A percentile compares a stretch with the other conserved stretches of the same genome.
Evolutionary conservation across 1,284 basidiomycete genomes (phyloP).

Genomic region (Tilletiopsis washingtonensis): DNA sequence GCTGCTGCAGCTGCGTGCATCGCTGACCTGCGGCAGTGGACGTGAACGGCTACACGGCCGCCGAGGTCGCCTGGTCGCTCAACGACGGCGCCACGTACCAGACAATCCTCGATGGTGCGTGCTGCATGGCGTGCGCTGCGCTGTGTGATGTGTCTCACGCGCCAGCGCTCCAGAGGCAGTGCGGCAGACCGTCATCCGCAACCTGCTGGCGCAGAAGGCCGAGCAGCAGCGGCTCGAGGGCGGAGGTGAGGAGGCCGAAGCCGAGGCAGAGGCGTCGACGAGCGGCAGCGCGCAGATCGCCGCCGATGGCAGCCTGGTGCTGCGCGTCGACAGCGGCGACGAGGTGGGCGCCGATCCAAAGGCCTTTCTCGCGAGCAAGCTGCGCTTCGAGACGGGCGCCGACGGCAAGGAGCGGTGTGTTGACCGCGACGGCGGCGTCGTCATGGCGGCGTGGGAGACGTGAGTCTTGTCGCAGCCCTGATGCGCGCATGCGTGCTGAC

Average conservation of each 20-base stretch:
- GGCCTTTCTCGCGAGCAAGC: conserved; percentile 63
- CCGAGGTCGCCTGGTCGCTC: conserved; percentile 36
- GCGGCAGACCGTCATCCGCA: conserved; percentile 29
- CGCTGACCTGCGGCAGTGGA: conserved; percentile 31
- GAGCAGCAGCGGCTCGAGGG: too few species aligned
- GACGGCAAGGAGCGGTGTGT: conserved; percentile 73
- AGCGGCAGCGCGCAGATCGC: conserved; percentile 50
- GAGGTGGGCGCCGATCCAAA: conserved; percentile 55
- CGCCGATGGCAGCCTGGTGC: conserved; percentile 51
- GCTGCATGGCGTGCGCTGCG: too few species aligned
- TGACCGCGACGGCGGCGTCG: conserved; percentile 59
- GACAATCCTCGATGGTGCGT: conserved; percentile 26
- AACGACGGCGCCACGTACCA: conserved; percentile 31
- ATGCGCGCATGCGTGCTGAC: neutral
- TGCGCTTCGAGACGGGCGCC: conserved; percentile 61
- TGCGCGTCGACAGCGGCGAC: conserved; percentile 11
- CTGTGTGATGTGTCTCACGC: neutral
- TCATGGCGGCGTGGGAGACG: conserved; percentile 58
- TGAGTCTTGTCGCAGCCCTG: conserved; percentile 51
- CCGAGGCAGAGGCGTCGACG: neutral
- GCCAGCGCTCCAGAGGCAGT: conserved; percentile 47
- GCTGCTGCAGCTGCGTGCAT: neutral
- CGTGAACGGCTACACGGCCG: conserved; percentile 32
- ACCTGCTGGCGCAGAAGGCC: conserved; percentile 21
- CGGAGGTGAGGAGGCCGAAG: conserved; percentile 7